Conservation (phyloP, 768 basidiomycete genomes). For the Leccinum fibrillosum region DNA sequence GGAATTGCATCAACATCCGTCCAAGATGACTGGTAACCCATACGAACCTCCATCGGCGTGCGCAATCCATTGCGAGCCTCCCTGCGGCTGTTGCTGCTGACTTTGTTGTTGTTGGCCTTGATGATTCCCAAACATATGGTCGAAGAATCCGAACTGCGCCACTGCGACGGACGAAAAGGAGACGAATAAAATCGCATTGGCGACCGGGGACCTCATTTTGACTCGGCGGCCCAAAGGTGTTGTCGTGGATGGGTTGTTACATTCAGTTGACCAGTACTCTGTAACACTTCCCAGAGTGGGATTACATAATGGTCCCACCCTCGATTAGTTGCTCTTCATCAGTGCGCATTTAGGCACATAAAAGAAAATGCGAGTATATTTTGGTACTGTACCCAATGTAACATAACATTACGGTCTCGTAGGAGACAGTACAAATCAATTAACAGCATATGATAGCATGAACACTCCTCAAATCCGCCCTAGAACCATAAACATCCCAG, state of each 20-base stretch:
- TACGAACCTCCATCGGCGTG: constrained; percentile 63
- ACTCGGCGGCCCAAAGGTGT: neutral
- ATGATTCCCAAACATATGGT: constrained; percentile 65
- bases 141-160: constrained; percentile 80
- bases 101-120: constrained; percentile 51
- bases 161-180: constrained; percentile 34
- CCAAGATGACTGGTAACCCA: neutral
- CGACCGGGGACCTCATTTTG: constrained; percentile 14
- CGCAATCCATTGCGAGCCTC: constrained; percentile 60
- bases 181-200: constrained; percentile 12
- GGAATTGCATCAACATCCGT: neutral
- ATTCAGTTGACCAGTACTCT: neutral
- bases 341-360: too few species aligned
- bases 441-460: constrained; percentile 30
- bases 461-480: constrained; percentile 19
- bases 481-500: neutral
- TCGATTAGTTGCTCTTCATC: too few species aligned
- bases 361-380: neutral
- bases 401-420: constrained; percentile 29
- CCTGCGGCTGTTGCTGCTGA: constrained; percentile 45
- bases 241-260: neutral
- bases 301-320: constrained; percentile 5
- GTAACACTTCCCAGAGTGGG: neutral
- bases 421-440: constrained; percentile 30
- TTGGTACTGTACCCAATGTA: constrained; percentile 13